A percentile compares a stretch with the other conserved stretches of the same genome.
phyloP scores from a whole-genome alignment of 2,329 filamentous ascomycete genomes.

The Fusarium piperis region DNA sequence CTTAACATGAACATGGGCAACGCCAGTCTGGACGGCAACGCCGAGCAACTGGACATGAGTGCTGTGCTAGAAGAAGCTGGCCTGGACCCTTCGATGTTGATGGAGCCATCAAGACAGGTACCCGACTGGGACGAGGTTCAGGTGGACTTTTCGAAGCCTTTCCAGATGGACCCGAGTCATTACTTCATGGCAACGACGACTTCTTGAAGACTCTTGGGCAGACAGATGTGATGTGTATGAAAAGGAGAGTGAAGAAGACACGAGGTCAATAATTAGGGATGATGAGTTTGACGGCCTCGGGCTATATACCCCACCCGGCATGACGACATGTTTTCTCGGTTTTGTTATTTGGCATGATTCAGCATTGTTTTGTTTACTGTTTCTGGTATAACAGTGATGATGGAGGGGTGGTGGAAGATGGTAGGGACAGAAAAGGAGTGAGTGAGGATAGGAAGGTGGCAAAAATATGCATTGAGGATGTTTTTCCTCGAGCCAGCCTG shows the following conservation, averaged over 20 bases:
- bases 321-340: slow-evolving; percentile 32
- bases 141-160: slow-evolving; percentile 62
- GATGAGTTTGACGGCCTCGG: slow-evolving; percentile 29
- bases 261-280: slow-evolving; percentile 23
- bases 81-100: slow-evolving; percentile 43
- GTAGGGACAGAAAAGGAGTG: slow-evolving; percentile 24
- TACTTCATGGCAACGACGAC: slow-evolving; percentile 47
- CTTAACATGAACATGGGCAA: slow-evolving; percentile 57
- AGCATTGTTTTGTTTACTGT: slow-evolving; percentile 11
- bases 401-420: background rate
- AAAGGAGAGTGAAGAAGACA: background rate
- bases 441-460: background rate
- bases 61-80: background rate
- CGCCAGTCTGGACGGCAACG: slow-evolving; percentile 35
- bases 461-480: slow-evolving; percentile 18
- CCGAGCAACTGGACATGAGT: slow-evolving; percentile 10
- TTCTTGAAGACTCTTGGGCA: slow-evolving; percentile 9
- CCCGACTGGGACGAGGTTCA: slow-evolving; percentile 62
- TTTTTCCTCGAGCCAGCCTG: slow-evolving; percentile 12
- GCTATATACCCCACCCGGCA: slow-evolving; percentile 45
- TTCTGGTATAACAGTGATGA: slow-evolving; percentile 23
- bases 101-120: slow-evolving; percentile 37
- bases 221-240: slow-evolving; percentile 1
- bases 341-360: slow-evolving; percentile 14
- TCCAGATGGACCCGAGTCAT: slow-evolving; percentile 58